Base-by-base conservation (phyloP, 768 basidiomycete genomes). In the Mrakia frigida region DNA sequence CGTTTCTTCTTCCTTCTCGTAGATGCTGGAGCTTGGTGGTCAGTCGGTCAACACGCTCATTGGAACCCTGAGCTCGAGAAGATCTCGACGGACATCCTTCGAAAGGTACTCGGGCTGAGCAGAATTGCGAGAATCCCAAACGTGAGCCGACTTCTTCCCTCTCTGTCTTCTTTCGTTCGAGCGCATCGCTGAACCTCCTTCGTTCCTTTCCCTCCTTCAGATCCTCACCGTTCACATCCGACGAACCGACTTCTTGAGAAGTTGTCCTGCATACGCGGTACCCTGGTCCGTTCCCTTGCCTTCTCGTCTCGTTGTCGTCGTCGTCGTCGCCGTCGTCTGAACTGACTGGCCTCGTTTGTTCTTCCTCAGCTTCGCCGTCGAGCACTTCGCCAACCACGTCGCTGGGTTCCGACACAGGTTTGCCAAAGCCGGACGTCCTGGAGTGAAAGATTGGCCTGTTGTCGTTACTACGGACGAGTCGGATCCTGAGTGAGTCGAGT, bases 151-250 rank as follows among this genome's bases (percentile, higher is more conserved):
- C 60, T 6, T 9, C n/a, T 9, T 28, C 60, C 7, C 14, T 35
- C 28, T 35, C 4, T 18, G 1, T 61, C 14, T 61, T 35, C 23
- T 18, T 28, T n/a, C n/a, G n/a, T n/a, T n/a, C n/a, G n/a, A n/a
- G n/a, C n/a, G n/a, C n/a, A n/a, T n/a, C n/a, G n/a, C n/a, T n/a
- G n/a, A n/a, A n/a, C 33, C 60, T n/a, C 23, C 60, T 18, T 7
- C 23, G 28, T 7, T 31, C 60, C 33, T 28, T 5, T 61, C n/a
- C 60, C 14, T 61, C 18, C n/a, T 7, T 28, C 31, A 61, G 60
- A 35, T 61, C 60, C 5, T 61, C 14, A 61, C 60, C 60, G 28
- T 61, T 28, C 60, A 61, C 60, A 61, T 61, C 60, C 31, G 60
- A 16, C 60, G 60, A 28, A 61, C 60, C 10, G 60, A 61, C 60